A percentile compares a stretch with the other conserved stretches of the same genome.
Conservation (phyloP, 1,139 yeast genomes). For the Suhomyces bolitotheri region DNA sequence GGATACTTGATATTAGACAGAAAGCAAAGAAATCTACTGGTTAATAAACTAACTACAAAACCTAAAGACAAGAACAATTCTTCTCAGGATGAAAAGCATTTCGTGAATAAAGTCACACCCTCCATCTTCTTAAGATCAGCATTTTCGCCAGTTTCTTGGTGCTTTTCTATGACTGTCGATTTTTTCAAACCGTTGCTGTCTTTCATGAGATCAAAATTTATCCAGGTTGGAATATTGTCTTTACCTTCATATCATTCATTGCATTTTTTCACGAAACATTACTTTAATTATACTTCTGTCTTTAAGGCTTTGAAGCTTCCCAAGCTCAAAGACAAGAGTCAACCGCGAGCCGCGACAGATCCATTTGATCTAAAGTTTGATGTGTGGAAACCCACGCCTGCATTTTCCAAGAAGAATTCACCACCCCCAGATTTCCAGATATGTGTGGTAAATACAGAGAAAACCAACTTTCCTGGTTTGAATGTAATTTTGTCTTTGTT, state of each 20-base stretch:
- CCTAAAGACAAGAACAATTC: background rate
- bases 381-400: slow-evolving; percentile 83
- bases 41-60: too few relatives aligned
- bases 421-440: slow-evolving; percentile 72
- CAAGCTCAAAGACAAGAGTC: too few relatives aligned
- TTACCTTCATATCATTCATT: slow-evolving; percentile 12
- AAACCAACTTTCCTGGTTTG: slow-evolving; percentile 54
- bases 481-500: slow-evolving; percentile 36
- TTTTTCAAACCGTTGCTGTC: background rate
- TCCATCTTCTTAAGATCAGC: too few relatives aligned
- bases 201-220: background rate
- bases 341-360: background rate
- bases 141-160: background rate
- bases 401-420: slow-evolving; percentile 66
- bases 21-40: slow-evolving; percentile 1
- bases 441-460: slow-evolving; percentile 55
- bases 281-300: slow-evolving; percentile 39
- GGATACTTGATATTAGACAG: slow-evolving; percentile 66
- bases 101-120: background rate
- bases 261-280: slow-evolving; percentile 27
- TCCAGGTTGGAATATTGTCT: slow-evolving; percentile 3
- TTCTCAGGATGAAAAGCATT: background rate
- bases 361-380: slow-evolving; percentile 43
- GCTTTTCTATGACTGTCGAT: background rate
- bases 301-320: slow-evolving; percentile 32